These are phyloP conservation scores for Phycomyces blakesleeanus DNA, from an alignment of 192 early-diverging fungal species.

Conservation along the genomic window DNA sequence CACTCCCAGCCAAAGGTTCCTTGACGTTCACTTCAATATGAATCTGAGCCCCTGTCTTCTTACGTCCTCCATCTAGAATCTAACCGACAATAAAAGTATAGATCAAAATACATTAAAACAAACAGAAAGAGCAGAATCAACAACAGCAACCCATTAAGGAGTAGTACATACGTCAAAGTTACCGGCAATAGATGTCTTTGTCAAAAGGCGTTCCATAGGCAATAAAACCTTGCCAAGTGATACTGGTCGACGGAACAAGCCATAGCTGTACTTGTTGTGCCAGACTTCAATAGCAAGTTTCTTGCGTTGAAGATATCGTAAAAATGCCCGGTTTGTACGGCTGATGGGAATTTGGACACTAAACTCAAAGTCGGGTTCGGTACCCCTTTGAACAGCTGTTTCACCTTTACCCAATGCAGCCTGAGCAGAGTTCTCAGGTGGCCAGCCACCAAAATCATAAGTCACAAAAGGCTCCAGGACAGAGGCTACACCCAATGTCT, in stretches of 20 bases:
- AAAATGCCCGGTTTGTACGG: conserved; percentile 53
- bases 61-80: conserved; percentile 62
- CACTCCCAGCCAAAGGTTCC: conserved; percentile 52
- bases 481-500: conserved; percentile 45
- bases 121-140: not conserved
- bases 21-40: conserved; percentile 62
- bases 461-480: conserved; percentile 64
- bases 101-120: too few species aligned
- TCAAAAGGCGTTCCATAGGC: conserved; percentile 52
- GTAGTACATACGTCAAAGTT: conserved; percentile 54
- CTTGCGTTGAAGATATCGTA: conserved; percentile 63
- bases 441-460: conserved; percentile 76
- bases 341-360: conserved; percentile 55
- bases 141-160: not conserved
- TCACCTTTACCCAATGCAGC: conserved; percentile 61
- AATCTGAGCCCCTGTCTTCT: conserved; percentile 61
- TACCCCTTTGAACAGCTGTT: conserved; percentile 44
- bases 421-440: conserved; percentile 47
- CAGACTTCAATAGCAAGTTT: conserved; percentile 68
- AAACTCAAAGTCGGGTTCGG: conserved; percentile 55
- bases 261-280: conserved; percentile 49
- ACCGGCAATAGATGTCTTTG: conserved; percentile 62
- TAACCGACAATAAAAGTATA: conserved; percentile 24
- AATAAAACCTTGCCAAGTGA: conserved; percentile 58
- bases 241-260: conserved; percentile 51